Evolutionary conservation across 2,329 filamentous ascomycete species (phyloP).

Genomic region (Thermomyces lanuginosus): DNA sequence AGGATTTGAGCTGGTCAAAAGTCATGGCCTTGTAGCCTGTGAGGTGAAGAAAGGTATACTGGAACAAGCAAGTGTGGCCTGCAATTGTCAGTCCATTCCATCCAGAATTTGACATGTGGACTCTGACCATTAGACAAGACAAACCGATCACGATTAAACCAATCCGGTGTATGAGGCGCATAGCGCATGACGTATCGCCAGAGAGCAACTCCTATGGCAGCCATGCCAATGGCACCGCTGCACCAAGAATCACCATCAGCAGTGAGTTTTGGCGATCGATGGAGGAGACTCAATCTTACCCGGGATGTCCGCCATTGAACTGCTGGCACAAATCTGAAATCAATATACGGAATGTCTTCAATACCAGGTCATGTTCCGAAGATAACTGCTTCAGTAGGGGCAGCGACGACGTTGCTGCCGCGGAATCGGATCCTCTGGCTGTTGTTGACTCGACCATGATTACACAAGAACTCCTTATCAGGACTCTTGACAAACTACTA

Average conservation of each 20-base stretch:
- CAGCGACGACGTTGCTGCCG: too few relatives aligned
- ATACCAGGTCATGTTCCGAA: constrained; percentile 40
- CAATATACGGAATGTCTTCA: constrained; percentile 45
- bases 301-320: constrained; percentile 53
- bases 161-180: constrained; percentile 37
- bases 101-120: too few relatives aligned
- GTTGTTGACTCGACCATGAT: too few relatives aligned
- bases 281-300: constrained; percentile 27
- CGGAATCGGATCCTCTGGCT: too few relatives aligned
- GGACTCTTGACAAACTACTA: too few relatives aligned
- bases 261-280: neutral
- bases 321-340: constrained; percentile 55
- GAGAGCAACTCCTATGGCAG: constrained; percentile 39
- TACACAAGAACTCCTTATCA: too few relatives aligned
- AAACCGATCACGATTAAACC: constrained; percentile 47
- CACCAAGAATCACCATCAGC: neutral
- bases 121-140: constrained; percentile 41
- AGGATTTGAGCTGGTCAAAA: constrained; percentile 40
- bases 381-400: too few relatives aligned
- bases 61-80: constrained; percentile 40
- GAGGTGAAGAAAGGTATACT: constrained; percentile 39
- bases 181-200: constrained; percentile 50
- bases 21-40: constrained; percentile 40
- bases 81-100: too few relatives aligned
- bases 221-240: constrained; percentile 42